Conservation (phyloP, 164 flowering plant species). For the Chimonanthus salicifolius region DNA sequence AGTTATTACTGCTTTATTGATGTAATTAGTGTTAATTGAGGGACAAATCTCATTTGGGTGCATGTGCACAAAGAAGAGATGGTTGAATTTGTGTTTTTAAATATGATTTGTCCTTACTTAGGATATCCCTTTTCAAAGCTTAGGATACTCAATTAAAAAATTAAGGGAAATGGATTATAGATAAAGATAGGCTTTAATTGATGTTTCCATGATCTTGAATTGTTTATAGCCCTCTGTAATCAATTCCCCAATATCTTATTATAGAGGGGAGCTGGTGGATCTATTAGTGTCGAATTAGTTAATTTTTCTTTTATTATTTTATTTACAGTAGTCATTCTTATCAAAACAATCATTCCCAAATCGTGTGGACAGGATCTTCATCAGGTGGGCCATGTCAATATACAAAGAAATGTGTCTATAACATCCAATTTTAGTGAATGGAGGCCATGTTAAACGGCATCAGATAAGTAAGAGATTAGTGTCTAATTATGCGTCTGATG, state of each 20-base stretch:
- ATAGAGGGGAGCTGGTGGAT: conserved; percentile 13
- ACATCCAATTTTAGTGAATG: too few relatives aligned
- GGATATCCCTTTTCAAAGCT: not conserved
- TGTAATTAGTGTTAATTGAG: not conserved
- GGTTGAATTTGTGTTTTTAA: not conserved
- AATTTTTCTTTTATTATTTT: not conserved
- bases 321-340: not conserved
- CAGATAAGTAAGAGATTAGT: too few relatives aligned
- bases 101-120: not conserved
- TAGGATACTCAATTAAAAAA: conserved; percentile 17
- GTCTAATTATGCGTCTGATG: too few relatives aligned
- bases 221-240: conserved; percentile 8
- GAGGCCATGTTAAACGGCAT: too few relatives aligned
- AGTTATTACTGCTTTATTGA: not conserved
- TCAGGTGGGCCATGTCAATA: too few relatives aligned
- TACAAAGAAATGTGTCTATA: too few relatives aligned
- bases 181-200: conserved; percentile 25
- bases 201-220: conserved; percentile 20
- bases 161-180: conserved; percentile 18
- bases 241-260: conserved; percentile 17
- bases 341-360: too few relatives aligned
- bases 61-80: conserved; percentile 13
- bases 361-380: too few relatives aligned
- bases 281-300: conserved; percentile 1
- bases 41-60: conserved; percentile 4